Evolutionary conservation across 164 flowering plant genomes (phyloP).

Genomic region (Liquidambar formosana): DNA sequence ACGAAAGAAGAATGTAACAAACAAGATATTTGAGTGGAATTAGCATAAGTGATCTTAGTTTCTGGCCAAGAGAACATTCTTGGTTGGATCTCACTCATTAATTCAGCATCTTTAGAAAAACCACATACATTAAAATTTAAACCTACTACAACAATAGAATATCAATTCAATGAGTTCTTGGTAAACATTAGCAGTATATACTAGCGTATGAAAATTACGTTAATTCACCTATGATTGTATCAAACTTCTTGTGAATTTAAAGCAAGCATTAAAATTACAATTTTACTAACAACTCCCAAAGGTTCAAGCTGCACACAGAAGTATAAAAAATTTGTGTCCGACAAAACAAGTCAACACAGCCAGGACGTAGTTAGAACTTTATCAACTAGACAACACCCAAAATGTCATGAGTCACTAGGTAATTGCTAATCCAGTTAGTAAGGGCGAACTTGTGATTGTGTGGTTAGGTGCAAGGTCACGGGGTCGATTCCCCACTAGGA

Average conservation of each 20-base stretch:
- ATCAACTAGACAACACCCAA: background rate
- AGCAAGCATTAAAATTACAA: no score
- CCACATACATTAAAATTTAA: background rate
- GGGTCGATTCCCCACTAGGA: no score
- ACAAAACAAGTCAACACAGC: background rate
- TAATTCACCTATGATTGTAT: background rate
- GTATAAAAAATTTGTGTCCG: background rate
- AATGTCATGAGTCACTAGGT: no score
- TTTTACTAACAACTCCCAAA: background rate
- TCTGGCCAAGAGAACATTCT: background rate
- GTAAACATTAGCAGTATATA: background rate
- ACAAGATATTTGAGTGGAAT: background rate
- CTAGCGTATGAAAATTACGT: background rate
- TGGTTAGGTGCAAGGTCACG: no score
- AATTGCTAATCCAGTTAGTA: no score
- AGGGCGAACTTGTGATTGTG: no score
- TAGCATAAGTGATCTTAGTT: background rate
- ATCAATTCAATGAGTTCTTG: background rate
- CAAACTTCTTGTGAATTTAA: background rate
- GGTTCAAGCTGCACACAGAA: background rate
- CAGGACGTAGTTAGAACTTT: background rate
- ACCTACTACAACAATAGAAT: background rate
- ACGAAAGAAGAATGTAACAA: conserved; percentile 10
- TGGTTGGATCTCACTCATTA: background rate
- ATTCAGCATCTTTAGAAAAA: background rate